These are phyloP conservation scores for Yueomyces sinensis DNA, from an alignment of 805 yeast species.

Conservation along the genomic window DNA sequence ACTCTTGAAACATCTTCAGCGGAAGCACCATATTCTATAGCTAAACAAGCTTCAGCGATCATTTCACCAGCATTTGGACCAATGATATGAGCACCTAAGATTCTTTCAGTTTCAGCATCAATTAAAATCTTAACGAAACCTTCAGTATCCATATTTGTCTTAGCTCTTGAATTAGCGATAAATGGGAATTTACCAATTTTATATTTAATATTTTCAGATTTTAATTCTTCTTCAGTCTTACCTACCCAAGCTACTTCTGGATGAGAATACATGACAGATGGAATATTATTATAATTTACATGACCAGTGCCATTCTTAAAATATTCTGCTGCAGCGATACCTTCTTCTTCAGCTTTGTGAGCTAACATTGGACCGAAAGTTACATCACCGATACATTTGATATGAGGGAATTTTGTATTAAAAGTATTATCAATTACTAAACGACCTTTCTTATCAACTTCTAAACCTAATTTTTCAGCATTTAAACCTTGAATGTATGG, in stretches of 20 bases:
- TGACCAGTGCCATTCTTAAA: slow-evolving; percentile 92
- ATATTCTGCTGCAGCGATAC: slow-evolving; percentile 95
- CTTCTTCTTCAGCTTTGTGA: slow-evolving; percentile 99
- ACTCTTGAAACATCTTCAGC: slow-evolving; percentile 96
- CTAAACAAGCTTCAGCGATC: slow-evolving; percentile 98
- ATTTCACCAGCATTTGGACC: slow-evolving; percentile 99
- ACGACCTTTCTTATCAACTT: slow-evolving; percentile 84
- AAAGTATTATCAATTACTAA: slow-evolving; percentile 88
- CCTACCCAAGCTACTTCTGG: slow-evolving; percentile 99
- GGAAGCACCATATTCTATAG: slow-evolving; percentile 96
- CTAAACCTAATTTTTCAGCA: slow-evolving; percentile 81
- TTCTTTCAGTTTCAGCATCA: slow-evolving; percentile 94
- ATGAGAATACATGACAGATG: slow-evolving; percentile 97
- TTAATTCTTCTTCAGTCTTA: slow-evolving; percentile 85
- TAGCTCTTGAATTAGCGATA: slow-evolving; percentile 98
- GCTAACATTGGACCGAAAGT: slow-evolving; percentile 99
- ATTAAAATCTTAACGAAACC: slow-evolving; percentile 94
- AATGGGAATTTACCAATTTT: slow-evolving; percentile 97
- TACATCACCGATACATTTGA: slow-evolving; percentile 95
- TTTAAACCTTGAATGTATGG: slow-evolving; percentile 86
- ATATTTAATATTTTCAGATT: slow-evolving; percentile 83
- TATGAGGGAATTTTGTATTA: slow-evolving; percentile 84
- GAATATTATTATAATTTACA: slow-evolving; percentile 95
- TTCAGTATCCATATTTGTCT: slow-evolving; percentile 93
- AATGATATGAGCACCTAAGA: slow-evolving; percentile 90